Percentiles rank a stretch among this genome's conserved stretches.
These are phyloP conservation scores for Phytophthora boehmeriae DNA, from an alignment of 352 stramenopile genomes.

Conservation along the genomic window DNA sequence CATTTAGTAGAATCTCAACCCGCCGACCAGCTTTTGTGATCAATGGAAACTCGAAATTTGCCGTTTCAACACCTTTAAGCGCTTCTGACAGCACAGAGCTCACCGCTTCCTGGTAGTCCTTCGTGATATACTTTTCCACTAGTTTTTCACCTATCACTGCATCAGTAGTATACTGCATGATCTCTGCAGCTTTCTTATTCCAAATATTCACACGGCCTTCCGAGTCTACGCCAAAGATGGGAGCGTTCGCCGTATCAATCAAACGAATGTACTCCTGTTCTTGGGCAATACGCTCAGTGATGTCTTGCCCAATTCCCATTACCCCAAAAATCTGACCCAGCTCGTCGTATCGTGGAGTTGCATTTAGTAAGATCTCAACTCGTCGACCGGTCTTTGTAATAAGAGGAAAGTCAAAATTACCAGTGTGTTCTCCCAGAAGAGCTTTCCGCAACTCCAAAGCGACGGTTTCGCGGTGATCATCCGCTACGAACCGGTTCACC, in stretches of 20 bases:
- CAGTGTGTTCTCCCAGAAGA: constrained; percentile 49
- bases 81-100: constrained; percentile 25
- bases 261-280: constrained; percentile 31
- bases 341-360: constrained; percentile 63
- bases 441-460: constrained; percentile 36
- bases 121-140: constrained; percentile 72
- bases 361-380: constrained; percentile 62
- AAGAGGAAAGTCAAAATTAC: constrained; percentile 81
- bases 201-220: constrained; percentile 76
- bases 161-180: constrained; percentile 79
- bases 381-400: constrained; percentile 45
- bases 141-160: constrained; percentile 80
- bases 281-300: constrained; percentile 25
- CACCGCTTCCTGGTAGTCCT: constrained; percentile 43
- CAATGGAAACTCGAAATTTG: constrained; percentile 17
- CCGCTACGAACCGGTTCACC: constrained; percentile 55
- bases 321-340: constrained; percentile 59
- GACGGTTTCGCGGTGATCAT: constrained; percentile 28
- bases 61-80: constrained; percentile 16
- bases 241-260: constrained; percentile 42
- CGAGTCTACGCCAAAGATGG: constrained; percentile 70
- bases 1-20: constrained; percentile 15
- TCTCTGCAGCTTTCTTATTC: constrained; percentile 86
- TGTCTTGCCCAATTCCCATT: constrained; percentile 38
- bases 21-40: constrained; percentile 13